phyloP scores from a whole-genome alignment of 257 asterid species.

The Plantago elongata region DNA sequence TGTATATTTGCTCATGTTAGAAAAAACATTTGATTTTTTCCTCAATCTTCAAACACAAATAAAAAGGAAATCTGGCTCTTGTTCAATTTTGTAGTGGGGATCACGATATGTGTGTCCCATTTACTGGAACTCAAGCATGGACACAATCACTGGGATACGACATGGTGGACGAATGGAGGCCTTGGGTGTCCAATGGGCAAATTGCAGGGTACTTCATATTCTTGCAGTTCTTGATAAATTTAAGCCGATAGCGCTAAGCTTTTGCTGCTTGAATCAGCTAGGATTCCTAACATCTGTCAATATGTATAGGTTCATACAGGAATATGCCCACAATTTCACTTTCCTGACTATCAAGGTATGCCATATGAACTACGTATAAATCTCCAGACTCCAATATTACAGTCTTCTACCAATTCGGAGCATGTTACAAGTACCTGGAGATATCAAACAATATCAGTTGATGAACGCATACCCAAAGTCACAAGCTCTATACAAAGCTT shows the following conservation, averaged over 20 bases:
- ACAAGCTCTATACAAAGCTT: neutral
- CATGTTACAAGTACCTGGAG: too few relatives aligned
- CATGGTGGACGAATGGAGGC: slow-evolving; percentile 45
- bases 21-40: neutral
- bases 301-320: slow-evolving; percentile 39
- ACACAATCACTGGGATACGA: slow-evolving; percentile 39
- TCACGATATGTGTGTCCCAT: slow-evolving; percentile 68
- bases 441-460: too few relatives aligned
- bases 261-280: slow-evolving; percentile 1
- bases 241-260: too few relatives aligned
- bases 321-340: slow-evolving; percentile 39
- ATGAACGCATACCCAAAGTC: too few relatives aligned
- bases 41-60: too few relatives aligned
- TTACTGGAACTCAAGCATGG: slow-evolving; percentile 61
- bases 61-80: neutral
- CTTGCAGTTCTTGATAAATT: too few relatives aligned
- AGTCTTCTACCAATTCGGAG: too few relatives aligned
- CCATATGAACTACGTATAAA: too few relatives aligned
- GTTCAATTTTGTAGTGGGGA: slow-evolving; percentile 37
- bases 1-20: neutral
- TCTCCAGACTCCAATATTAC: too few relatives aligned
- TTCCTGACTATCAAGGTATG: slow-evolving; percentile 53
- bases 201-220: slow-evolving; percentile 46
- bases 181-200: slow-evolving; percentile 41
- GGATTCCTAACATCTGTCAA: neutral